phyloP scores from a whole-genome alignment of 495 filamentous ascomycete genomes.

The Elasticomyces elasticus region DNA sequence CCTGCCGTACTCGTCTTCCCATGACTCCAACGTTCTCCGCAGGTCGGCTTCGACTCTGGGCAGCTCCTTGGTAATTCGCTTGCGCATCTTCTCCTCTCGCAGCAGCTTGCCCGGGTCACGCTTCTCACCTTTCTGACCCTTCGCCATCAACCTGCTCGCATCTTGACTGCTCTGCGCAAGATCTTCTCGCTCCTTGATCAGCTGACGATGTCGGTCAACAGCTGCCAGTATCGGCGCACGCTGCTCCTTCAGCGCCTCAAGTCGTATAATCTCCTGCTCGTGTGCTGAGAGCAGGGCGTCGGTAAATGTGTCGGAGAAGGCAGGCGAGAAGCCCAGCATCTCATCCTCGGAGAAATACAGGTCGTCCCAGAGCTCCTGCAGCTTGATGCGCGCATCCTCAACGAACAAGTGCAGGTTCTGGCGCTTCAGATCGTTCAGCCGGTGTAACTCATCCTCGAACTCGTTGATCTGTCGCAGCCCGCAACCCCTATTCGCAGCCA shows the following conservation, averaged over 20 bases:
- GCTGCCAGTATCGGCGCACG: slow-evolving; percentile 72
- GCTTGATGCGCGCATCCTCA: slow-evolving; percentile 77
- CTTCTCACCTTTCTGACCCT: slow-evolving; percentile 78
- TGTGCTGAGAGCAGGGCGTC: slow-evolving; percentile 85
- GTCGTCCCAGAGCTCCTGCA: slow-evolving; percentile 90
- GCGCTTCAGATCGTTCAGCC: slow-evolving; percentile 83
- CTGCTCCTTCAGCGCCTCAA: slow-evolving; percentile 78
- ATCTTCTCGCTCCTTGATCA: slow-evolving; percentile 80
- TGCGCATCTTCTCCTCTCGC: slow-evolving; percentile 96
- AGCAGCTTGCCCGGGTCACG: slow-evolving; percentile 92
- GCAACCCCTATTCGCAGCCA: slow-evolving; percentile 62
- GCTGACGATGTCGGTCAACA: slow-evolving; percentile 71
- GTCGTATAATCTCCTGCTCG: slow-evolving; percentile 73
- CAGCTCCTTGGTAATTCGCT: slow-evolving; percentile 88
- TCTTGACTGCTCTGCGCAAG: slow-evolving; percentile 83
- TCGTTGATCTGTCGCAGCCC: slow-evolving; percentile 84
- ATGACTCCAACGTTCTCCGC: slow-evolving; percentile 67
- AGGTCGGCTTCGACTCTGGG: slow-evolving; percentile 82
- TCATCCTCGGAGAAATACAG: slow-evolving; percentile 95
- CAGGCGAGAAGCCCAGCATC: slow-evolving; percentile 93
- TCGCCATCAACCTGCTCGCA: slow-evolving; percentile 80
- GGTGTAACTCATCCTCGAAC: slow-evolving; percentile 77
- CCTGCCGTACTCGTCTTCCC: slow-evolving; percentile 88
- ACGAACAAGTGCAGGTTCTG: slow-evolving; percentile 94
- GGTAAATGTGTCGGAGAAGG: slow-evolving; percentile 79